Percentiles rank a stretch among this genome's conserved stretches.
These are phyloP conservation scores for Spergularia bocconei DNA, from an alignment of 148 eudicot genomes.

Conservation along the genomic window DNA sequence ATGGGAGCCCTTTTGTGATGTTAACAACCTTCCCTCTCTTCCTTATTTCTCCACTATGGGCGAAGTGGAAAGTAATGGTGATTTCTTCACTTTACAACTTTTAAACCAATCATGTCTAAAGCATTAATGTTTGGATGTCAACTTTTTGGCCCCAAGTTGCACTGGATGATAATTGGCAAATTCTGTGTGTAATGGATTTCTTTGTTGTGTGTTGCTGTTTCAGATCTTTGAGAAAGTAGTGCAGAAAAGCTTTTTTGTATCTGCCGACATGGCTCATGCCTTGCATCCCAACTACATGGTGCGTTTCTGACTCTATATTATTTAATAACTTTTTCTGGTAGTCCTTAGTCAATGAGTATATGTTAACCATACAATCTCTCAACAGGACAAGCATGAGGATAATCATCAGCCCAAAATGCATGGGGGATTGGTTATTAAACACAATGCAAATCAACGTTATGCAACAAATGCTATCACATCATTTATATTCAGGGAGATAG, in stretches of 20 bases:
- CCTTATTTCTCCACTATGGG: too few relatives aligned
- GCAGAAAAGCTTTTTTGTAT: constrained; percentile 86
- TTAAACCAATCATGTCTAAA: too few relatives aligned
- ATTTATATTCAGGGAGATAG: constrained; percentile 90
- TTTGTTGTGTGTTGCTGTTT: not conserved
- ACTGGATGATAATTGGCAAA: not conserved
- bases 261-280: constrained; percentile 99
- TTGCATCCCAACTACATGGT: constrained; percentile 97
- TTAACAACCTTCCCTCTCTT: too few relatives aligned
- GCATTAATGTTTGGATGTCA: not conserved
- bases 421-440: constrained; percentile 86
- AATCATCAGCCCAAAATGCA: constrained; percentile 98
- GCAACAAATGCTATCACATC: constrained; percentile 96
- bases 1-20: too few relatives aligned
- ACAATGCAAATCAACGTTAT: constrained; percentile 97
- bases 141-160: not conserved
- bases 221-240: constrained; percentile 78
- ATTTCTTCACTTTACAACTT: too few relatives aligned
- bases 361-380: not conserved
- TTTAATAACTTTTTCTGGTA: not conserved
- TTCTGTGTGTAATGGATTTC: not conserved
- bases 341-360: not conserved
- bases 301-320: constrained; percentile 9
- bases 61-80: too few relatives aligned
- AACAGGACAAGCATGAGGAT: constrained; percentile 95